Percentiles rank a stretch among this genome's conserved stretches.
Conservation (phyloP, 495 filamentous ascomycete genomes). For the Xylaria scruposa region DNA sequence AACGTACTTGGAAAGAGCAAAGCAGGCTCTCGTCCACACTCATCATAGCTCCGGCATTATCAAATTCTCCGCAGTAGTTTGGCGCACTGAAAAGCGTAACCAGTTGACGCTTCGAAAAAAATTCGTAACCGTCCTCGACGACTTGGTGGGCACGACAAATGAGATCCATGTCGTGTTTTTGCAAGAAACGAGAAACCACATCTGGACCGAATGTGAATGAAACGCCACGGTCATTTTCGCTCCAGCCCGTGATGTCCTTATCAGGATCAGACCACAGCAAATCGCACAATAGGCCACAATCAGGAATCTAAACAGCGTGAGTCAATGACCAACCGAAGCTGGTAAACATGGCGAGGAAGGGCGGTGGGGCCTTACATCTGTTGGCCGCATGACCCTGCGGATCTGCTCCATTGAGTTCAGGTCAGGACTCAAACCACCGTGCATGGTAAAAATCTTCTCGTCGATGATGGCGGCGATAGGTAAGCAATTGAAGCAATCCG, state of each 20-base stretch:
- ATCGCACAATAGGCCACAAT: conserved; percentile 97
- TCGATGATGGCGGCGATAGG: conserved; percentile 99
- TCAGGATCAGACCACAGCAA: conserved; percentile 98
- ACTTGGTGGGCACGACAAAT: conserved; percentile 99
- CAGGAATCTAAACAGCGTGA: conserved; percentile 78
- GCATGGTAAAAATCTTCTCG: conserved; percentile 99
- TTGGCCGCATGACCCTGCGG: conserved; percentile 96
- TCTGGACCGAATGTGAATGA: conserved; percentile 99
- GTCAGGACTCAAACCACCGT: conserved; percentile 95
- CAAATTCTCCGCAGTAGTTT: conserved; percentile 99
- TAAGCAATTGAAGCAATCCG: conserved; percentile 99
- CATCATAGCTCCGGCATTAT: conserved; percentile 99
- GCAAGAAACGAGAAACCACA: conserved; percentile 96
- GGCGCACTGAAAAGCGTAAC: conserved; percentile 98
- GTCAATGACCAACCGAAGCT: conserved; percentile 29
- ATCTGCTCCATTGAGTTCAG: conserved; percentile 99
- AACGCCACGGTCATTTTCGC: conserved; percentile 97
- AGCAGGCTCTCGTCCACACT: conserved; percentile 98
- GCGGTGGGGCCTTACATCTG: conserved; percentile 74
- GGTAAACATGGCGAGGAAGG: conserved; percentile 17
- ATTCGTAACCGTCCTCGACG: conserved; percentile 98
- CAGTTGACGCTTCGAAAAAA: conserved; percentile 98
- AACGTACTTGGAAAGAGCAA: conserved; percentile 96
- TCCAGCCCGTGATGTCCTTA: conserved; percentile 99
- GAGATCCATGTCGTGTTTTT: conserved; percentile 99